Evolutionary conservation across 257 asterid species (phyloP).

Genomic region (Capsicum pubescens): DNA sequence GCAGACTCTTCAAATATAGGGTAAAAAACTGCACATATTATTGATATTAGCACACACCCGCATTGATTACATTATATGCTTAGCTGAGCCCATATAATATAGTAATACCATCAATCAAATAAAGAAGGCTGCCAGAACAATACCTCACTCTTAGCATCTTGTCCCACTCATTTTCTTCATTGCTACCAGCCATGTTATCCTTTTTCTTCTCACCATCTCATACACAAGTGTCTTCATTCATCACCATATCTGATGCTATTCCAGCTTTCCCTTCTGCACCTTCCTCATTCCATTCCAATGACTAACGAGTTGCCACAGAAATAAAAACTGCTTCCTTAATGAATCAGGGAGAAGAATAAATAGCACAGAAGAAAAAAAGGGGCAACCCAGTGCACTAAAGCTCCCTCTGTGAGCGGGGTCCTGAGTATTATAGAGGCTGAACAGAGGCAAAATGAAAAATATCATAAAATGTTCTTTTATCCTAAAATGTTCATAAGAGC

Average conservation of each 20-base stretch:
- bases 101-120: constrained; percentile 21
- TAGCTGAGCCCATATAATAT: constrained; percentile 15
- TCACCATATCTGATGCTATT: constrained; percentile 46
- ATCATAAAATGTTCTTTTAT: no score
- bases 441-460: no score
- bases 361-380: no score
- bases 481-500: no score
- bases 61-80: neutral
- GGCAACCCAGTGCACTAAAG: no score
- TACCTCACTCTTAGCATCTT: constrained; percentile 93
- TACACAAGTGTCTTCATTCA: constrained; percentile 51
- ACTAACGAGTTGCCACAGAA: constrained; percentile 43
- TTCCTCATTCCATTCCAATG: constrained; percentile 92
- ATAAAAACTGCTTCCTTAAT: neutral
- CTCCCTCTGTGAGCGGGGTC: no score
- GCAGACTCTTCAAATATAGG: neutral
- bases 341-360: neutral
- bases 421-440: no score
- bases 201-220: constrained; percentile 64
- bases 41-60: constrained; percentile 14
- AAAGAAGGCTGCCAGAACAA: neutral
- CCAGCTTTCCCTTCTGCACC: constrained; percentile 73
- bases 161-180: constrained; percentile 96
- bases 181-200: constrained; percentile 47
- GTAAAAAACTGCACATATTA: neutral